These are phyloP conservation scores for Rhodotorula sp. DNA, from an alignment of 1,284 basidiomycete species.

Conservation along the genomic window DNA sequence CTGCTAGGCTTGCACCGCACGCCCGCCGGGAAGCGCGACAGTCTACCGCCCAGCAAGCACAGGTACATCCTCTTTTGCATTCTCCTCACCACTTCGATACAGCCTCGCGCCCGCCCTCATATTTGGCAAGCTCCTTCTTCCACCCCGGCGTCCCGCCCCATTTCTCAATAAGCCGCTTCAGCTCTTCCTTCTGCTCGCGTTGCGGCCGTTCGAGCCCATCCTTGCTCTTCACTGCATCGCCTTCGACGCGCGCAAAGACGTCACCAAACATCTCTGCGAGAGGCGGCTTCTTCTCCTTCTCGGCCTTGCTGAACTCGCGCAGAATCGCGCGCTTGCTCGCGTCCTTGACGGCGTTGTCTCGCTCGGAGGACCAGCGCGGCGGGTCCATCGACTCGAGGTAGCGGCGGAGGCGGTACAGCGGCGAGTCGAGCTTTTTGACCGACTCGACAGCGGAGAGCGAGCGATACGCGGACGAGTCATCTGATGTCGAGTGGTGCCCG, in stretches of 20 bases:
- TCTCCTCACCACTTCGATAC: constrained; percentile 52
- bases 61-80: background rate
- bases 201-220: constrained; percentile 50
- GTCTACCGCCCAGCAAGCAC: background rate
- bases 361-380: constrained; percentile 76
- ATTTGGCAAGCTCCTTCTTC: constrained; percentile 75
- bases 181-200: constrained; percentile 81
- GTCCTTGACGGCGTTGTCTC: constrained; percentile 73
- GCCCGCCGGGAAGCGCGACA: too few species aligned
- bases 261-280: constrained; percentile 81
- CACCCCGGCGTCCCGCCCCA: constrained; percentile 75
- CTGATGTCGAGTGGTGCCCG: constrained; percentile 92
- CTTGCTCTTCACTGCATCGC: background rate
- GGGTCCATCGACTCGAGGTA: constrained; percentile 66
- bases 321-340: constrained; percentile 72
- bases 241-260: constrained; percentile 60
- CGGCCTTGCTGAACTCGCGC: constrained; percentile 73
- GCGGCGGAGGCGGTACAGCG: constrained; percentile 76
- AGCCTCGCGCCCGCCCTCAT: constrained; percentile 75
- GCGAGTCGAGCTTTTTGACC: constrained; percentile 69
- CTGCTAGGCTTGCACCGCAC: too few species aligned
- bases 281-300: constrained; percentile 68
- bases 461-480: constrained; percentile 89
- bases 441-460: constrained; percentile 81
- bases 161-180: constrained; percentile 72